Evolutionary conservation across 768 basidiomycete genomes (phyloP).

Genomic region (Trametes maxima): DNA sequence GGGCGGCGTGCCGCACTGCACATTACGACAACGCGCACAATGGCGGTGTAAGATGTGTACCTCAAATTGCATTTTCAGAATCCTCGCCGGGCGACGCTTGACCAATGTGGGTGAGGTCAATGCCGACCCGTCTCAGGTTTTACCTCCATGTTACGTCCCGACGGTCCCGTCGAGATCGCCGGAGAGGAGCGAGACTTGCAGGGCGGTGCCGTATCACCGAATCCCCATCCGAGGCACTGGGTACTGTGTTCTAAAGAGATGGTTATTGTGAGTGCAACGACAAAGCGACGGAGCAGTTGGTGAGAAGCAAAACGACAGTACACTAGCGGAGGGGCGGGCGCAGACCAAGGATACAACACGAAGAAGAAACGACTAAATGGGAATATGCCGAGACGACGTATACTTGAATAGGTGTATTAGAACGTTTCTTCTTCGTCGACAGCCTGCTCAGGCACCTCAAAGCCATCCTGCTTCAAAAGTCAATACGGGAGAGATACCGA

Average conservation of each 20-base stretch:
- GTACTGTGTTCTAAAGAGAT: conserved; percentile 10
- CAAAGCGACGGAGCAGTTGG: conserved; percentile 7
- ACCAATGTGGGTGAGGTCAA: too few species aligned
- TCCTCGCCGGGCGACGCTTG: too few species aligned
- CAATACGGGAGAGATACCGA: conserved; percentile 10
- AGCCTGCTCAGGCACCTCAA: conserved; percentile 79
- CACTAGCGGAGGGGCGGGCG: neutral
- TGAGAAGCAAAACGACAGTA: conserved; percentile 12
- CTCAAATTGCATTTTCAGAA: too few species aligned
- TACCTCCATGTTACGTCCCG: too few species aligned
- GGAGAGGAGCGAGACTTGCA: too few species aligned
- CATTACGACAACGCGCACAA: too few species aligned
- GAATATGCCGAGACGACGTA: conserved; percentile 13
- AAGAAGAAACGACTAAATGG: conserved; percentile 18
- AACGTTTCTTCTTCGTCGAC: conserved; percentile 86
- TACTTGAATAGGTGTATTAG: conserved; percentile 32
- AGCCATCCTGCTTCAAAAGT: conserved; percentile 68
- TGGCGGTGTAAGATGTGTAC: too few species aligned
- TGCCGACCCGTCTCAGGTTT: too few species aligned
- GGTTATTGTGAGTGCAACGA: conserved; percentile 21
- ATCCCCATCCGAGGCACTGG: neutral
- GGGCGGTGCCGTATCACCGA: neutral
- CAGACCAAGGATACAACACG: conserved; percentile 2
- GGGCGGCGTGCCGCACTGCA: too few species aligned
- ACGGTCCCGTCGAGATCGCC: too few species aligned